A percentile compares a stretch with the other conserved stretches of the same genome.
phyloP scores from a whole-genome alignment of 2,329 filamentous ascomycete genomes.

The Neofusicoccum cordaticola region DNA sequence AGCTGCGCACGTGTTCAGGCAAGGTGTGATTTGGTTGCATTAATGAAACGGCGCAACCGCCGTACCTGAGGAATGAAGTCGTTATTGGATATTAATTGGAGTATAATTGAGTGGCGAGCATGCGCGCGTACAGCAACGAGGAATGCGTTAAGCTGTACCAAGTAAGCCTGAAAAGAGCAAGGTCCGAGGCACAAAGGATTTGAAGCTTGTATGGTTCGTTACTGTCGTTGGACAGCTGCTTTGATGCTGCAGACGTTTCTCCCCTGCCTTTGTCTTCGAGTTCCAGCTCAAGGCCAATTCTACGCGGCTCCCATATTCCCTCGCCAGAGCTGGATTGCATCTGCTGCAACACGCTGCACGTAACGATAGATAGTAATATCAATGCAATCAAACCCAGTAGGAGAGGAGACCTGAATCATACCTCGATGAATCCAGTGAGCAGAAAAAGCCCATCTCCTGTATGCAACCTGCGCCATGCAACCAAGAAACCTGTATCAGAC shows the following conservation, averaged over 20 bases:
- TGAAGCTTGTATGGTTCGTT: neutral
- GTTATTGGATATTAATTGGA: neutral
- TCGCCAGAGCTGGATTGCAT: neutral
- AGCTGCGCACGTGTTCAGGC: neutral
- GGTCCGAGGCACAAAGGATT: neutral
- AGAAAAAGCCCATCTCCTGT: neutral
- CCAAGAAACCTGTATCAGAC: constrained; percentile 3
- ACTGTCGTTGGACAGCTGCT: too few relatives aligned
- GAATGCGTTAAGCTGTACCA: neutral
- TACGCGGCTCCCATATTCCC: neutral
- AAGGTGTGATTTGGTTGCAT: neutral
- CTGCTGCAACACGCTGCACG: neutral
- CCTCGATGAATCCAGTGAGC: neutral
- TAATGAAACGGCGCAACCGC: neutral
- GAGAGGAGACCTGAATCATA: neutral
- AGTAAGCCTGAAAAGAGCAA: neutral
- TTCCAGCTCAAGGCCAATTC: neutral
- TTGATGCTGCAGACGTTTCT: neutral
- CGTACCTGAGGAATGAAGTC: neutral
- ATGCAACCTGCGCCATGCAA: constrained; percentile 13
- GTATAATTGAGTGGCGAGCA: neutral
- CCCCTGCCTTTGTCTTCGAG: neutral
- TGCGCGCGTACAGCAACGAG: neutral
- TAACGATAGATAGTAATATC: neutral
- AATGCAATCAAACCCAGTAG: neutral